Evolutionary conservation across 495 filamentous ascomycete genomes (phyloP).

Genomic region (Rostrohypoxylon terebratum): DNA sequence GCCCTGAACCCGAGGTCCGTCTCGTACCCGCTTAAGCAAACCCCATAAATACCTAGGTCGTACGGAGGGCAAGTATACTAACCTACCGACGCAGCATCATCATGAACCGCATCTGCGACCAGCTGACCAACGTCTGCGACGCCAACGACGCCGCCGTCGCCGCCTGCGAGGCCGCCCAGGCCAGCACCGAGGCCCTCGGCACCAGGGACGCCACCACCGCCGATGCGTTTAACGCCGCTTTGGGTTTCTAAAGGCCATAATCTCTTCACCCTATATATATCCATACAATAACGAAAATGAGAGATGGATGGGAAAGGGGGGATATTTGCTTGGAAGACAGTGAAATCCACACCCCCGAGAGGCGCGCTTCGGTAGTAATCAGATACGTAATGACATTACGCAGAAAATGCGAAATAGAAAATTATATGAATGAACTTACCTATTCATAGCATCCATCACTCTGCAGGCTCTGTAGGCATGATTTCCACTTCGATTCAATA

Average conservation of each 20-base stretch:
- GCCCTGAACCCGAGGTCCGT: not conserved
- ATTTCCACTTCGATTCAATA: not conserved
- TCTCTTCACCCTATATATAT: not conserved
- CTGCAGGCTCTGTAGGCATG: no score
- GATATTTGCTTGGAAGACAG: not conserved
- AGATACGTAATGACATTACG: not conserved
- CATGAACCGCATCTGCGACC: constrained; percentile 16
- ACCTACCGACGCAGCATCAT: no score
- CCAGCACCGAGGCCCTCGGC: constrained; percentile 6
- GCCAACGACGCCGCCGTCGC: constrained; percentile 14
- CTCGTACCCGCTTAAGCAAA: no score
- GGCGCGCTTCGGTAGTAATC: not conserved
- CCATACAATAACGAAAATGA: no score
- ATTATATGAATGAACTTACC: not conserved
- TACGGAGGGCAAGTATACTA: no score
- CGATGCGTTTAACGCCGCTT: constrained; percentile 1
- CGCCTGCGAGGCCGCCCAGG: constrained; percentile 9
- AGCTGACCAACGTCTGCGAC: constrained; percentile 14
- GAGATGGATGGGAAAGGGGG: not conserved
- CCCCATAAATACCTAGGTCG: no score
- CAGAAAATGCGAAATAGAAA: not conserved
- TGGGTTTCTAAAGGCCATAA: not conserved
- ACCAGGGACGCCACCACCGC: constrained; percentile 2
- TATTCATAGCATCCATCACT: no score
- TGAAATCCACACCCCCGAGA: not conserved